phyloP scores from a whole-genome alignment of 2,329 filamentous ascomycete species.

The Cladosporium austrohemisphaericum region DNA sequence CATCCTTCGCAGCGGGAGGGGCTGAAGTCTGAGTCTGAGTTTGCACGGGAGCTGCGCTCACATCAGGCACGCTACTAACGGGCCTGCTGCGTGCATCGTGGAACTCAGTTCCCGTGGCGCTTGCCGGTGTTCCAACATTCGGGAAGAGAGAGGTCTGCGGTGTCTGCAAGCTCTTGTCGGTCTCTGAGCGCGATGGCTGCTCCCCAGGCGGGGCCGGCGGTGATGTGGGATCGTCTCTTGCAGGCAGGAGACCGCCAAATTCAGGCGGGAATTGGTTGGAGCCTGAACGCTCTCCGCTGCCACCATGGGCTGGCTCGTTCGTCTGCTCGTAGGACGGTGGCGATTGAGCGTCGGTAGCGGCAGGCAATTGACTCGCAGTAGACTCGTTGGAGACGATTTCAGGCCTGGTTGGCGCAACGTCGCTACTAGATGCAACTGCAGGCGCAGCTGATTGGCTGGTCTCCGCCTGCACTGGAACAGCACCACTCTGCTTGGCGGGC shows the following conservation, averaged over 20 bases:
- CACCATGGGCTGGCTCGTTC: slow-evolving; percentile 32
- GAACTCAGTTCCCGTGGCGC: slow-evolving; percentile 17
- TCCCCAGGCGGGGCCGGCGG: slow-evolving; percentile 15
- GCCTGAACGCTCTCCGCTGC: slow-evolving; percentile 26
- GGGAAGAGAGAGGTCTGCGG: slow-evolving; percentile 14
- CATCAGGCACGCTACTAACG: slow-evolving; percentile 26
- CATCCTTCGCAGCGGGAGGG: slow-evolving; percentile 40
- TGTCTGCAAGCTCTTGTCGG: slow-evolving; percentile 5
- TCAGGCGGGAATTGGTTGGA: slow-evolving; percentile 48
- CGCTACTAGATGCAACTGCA: slow-evolving; percentile 7
- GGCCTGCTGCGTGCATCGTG: slow-evolving; percentile 30
- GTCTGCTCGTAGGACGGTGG: slow-evolving; percentile 55
- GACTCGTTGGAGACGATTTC: slow-evolving; percentile 25
- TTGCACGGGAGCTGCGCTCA: slow-evolving; percentile 20
- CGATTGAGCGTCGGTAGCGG: slow-evolving; percentile 53
- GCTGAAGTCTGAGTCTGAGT: slow-evolving; percentile 11
- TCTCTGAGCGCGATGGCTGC: neutral
- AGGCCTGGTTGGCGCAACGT: slow-evolving; percentile 15
- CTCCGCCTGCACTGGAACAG: slow-evolving; percentile 7
- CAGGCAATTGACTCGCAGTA: slow-evolving; percentile 44
- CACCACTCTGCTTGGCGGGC: slow-evolving; percentile 25
- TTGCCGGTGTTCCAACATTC: neutral
- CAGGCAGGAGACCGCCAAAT: slow-evolving; percentile 54
- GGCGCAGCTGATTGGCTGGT: slow-evolving; percentile 6
- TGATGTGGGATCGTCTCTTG: slow-evolving; percentile 50